Percentiles rank a stretch among this genome's conserved stretches.
Evolutionary conservation across 495 filamentous ascomycete species (phyloP).

Genomic region (Aspergillus bridgeri): DNA sequence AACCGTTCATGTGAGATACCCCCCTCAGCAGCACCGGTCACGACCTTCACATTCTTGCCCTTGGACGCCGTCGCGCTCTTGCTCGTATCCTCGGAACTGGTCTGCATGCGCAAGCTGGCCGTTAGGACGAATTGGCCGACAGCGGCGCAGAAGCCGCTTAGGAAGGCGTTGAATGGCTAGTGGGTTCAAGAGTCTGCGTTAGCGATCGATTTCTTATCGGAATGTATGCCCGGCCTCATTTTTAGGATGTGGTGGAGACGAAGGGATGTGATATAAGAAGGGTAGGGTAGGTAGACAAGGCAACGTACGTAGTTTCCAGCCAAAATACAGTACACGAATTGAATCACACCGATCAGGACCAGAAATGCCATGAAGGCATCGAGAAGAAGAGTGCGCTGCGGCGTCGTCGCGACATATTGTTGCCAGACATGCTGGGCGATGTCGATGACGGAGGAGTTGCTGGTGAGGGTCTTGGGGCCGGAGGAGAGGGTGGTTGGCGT

Average conservation of each 20-base stretch:
- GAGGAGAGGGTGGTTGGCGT: conserved; percentile 43
- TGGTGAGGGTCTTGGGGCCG: conserved; percentile 36
- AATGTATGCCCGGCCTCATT: not conserved
- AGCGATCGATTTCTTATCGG: not conserved
- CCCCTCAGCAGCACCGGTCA: conserved; percentile 11
- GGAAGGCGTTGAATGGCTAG: conserved; percentile 97
- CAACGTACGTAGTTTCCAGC: conserved; percentile 86
- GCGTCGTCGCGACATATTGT: conserved; percentile 73
- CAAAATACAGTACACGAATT: conserved; percentile 91
- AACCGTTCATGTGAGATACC: conserved; percentile 49
- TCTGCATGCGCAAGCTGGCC: conserved; percentile 87
- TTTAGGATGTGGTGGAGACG: not conserved
- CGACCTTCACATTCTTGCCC: conserved; percentile 34
- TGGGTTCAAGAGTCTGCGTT: not conserved
- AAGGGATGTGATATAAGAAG: not conserved
- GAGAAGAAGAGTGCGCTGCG: conserved; percentile 87
- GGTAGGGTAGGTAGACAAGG: not conserved
- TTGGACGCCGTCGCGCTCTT: conserved; percentile 20
- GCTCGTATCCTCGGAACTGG: conserved; percentile 37
- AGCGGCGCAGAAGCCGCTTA: conserved; percentile 89
- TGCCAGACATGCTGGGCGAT: conserved; percentile 59
- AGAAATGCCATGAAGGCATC: conserved; percentile 92
- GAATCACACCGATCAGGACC: conserved; percentile 76
- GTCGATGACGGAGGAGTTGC: conserved; percentile 48
- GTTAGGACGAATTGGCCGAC: conserved; percentile 98